Evolutionary conservation across 352 stramenopile genomes (phyloP).

Genomic region (Phytopythium delawarense): DNA sequence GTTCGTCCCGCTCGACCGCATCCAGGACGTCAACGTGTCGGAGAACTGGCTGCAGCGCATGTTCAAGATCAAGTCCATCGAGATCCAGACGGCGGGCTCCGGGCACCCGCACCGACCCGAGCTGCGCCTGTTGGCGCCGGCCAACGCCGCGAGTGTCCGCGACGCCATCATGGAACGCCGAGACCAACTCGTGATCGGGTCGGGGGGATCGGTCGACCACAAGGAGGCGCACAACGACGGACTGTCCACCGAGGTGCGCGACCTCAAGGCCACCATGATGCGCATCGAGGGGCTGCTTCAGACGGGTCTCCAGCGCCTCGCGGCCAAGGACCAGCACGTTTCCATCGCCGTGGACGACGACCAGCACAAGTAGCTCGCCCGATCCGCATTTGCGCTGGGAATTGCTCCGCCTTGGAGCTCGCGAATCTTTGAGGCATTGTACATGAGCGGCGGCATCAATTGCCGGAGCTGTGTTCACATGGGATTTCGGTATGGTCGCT

Average conservation of each 20-base stretch:
- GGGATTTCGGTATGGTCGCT: too few species aligned
- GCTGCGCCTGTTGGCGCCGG: constrained; percentile 24
- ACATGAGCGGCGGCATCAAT: too few species aligned
- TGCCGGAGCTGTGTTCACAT: too few species aligned
- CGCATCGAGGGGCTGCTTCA: constrained; percentile 15
- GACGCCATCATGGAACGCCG: constrained; percentile 40
- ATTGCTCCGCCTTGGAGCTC: too few species aligned
- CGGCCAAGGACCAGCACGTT: constrained; percentile 3
- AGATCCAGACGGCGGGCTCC: constrained; percentile 36
- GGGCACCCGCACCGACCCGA: constrained; percentile 16
- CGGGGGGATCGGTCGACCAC: neutral
- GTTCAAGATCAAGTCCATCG: constrained; percentile 27
- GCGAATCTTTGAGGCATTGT: too few species aligned
- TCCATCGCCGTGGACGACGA: constrained; percentile 1
- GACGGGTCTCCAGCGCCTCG: constrained; percentile 4
- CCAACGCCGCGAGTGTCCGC: constrained; percentile 29
- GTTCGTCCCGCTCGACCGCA: constrained; percentile 36
- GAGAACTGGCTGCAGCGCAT: constrained; percentile 33
- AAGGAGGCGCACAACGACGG: neutral
- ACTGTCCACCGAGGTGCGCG: constrained; percentile 12
- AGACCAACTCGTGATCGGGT: constrained; percentile 29
- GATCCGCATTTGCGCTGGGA: too few species aligned
- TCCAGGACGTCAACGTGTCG: constrained; percentile 44
- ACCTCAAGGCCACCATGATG: constrained; percentile 20
- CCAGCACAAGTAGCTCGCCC: neutral